Evolutionary conservation across 192 early-diverging fungal species (phyloP), one percentile per base, ranked within the genome.

Genomic region (Spinellus fusiger): DNA sequence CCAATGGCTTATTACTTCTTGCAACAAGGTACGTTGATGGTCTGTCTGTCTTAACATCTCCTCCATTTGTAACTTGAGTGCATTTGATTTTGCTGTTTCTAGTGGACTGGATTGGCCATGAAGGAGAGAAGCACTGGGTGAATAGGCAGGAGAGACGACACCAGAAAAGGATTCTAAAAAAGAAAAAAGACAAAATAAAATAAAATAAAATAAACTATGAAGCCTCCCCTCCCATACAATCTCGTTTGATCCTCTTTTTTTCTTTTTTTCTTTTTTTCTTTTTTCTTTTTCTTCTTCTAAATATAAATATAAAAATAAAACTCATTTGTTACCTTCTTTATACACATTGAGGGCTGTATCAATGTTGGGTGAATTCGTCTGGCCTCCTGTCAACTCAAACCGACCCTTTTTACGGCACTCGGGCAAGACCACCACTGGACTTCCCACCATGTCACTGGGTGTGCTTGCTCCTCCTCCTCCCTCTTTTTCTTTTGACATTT

Each of bases 321-420:
- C 16, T 35, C 22, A 18, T 59, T 28, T 22, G 13, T 59, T 22
- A 32, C n/a, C 10, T 28, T 25, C 20, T 47, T 26, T n/a, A n/a
- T 48, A 9, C 22, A 49, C 15, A 27, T 25, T 56, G 9, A 27
- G 15, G 29, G 13, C 27, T 66, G 31, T 18, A 12, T 44, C 38
- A 15, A 25, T 28, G 46, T 49, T 29, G 52, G 22, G 1, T 26
- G 16, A 26, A 12, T 31, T n/a, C 5, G 20, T 10, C 49, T 33
- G 32, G 25, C 66, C 59, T 23, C 59, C 51, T 4, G 66, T 56
- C 40, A 71, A 40, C 56, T 73, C 71, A 65, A 73, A 73, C 18
- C 71, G 49, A 5, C 71, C 71, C 4, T 60, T 59, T 25, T 73
- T 73, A n/a, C 65, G 53, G 25, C 32, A 73, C 54, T 73, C 71